Evolutionary conservation across 2,329 filamentous ascomycete species (phyloP).

Genomic region (Aspergillus hiratsukae): DNA sequence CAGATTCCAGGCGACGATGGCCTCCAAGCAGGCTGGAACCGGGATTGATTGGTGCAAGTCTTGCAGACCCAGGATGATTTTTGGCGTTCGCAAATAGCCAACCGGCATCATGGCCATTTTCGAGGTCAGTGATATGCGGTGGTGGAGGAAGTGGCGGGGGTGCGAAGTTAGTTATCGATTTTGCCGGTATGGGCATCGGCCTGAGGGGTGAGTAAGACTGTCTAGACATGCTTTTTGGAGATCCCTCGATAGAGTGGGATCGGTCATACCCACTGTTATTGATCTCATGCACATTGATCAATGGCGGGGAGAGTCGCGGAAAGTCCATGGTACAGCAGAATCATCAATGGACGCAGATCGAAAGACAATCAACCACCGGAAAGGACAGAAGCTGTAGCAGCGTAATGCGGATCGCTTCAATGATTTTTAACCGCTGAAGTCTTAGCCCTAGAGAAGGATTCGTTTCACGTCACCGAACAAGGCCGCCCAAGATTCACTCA

Average conservation of each 20-base stretch:
- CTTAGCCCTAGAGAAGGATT: not conserved
- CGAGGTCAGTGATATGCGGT: conserved; percentile 54
- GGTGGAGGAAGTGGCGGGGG: conserved; percentile 65
- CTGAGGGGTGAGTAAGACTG: conserved; percentile 42
- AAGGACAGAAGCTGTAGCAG: not conserved
- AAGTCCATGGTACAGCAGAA: conserved; percentile 42
- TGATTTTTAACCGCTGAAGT: not conserved
- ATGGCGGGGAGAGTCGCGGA: conserved; percentile 37
- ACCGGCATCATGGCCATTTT: conserved; percentile 55
- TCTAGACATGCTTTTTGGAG: conserved; percentile 38
- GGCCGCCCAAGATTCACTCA: not conserved
- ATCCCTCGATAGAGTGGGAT: conserved; percentile 32
- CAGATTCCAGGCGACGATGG: conserved; percentile 34
- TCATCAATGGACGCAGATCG: conserved; percentile 4
- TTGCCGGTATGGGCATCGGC: conserved; percentile 61
- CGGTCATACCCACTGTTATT: conserved; percentile 27
- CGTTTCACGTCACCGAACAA: not conserved
- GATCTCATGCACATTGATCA: conserved; percentile 41
- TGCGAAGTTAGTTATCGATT: conserved; percentile 42
- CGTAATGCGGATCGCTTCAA: not conserved
- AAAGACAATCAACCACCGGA: not conserved
- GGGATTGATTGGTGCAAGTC: conserved; percentile 44
- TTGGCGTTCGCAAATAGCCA: conserved; percentile 60
- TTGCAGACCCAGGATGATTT: conserved; percentile 45
- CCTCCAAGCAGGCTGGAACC: conserved; percentile 49